These are phyloP conservation scores for Hypoxylon cercidicola DNA, from an alignment of 495 filamentous ascomycete species.

Conservation along the genomic window DNA sequence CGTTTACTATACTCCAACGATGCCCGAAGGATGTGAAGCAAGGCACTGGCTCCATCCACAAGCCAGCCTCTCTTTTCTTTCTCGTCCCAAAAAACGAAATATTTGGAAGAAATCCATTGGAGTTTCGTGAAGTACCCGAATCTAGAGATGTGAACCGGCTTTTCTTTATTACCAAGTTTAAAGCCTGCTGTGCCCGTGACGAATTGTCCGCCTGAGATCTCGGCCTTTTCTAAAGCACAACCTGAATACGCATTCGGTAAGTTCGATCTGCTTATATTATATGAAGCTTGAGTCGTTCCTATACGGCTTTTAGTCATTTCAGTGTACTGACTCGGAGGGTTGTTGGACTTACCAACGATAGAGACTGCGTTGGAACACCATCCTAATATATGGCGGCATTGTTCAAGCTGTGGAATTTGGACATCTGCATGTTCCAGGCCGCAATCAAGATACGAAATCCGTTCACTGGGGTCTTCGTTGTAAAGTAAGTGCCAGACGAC, in stretches of 20 bases:
- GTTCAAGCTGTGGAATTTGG: background rate
- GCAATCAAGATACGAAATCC: conserved; percentile 23
- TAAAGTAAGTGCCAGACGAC: conserved; percentile 33
- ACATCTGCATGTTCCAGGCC: background rate
- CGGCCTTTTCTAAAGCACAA: conserved; percentile 37
- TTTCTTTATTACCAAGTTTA: conserved; percentile 38
- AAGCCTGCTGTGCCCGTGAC: conserved; percentile 34
- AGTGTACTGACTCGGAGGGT: background rate
- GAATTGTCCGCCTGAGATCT: conserved; percentile 37
- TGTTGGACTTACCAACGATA: conserved; percentile 10
- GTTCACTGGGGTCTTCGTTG: conserved; percentile 16
- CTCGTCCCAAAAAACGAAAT: conserved; percentile 50
- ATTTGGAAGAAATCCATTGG: conserved; percentile 41
- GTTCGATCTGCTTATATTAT: conserved; percentile 11
- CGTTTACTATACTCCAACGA: conserved; percentile 41
- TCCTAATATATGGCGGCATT: conserved; percentile 23
- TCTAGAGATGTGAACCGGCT: conserved; percentile 29
- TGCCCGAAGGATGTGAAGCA: conserved; percentile 53
- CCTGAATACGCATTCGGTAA: conserved; percentile 17
- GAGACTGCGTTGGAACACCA: conserved; percentile 18
- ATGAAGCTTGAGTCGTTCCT: conserved; percentile 15
- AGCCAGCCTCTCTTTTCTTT: conserved; percentile 52
- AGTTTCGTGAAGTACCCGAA: conserved; percentile 26
- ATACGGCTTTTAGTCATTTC: background rate
- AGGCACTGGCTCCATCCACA: conserved; percentile 50